Evolutionary conservation across 225 moss, liverwort and hornwort genomes (phyloP).

Genomic region (Physcomitrellopsis africana): DNA sequence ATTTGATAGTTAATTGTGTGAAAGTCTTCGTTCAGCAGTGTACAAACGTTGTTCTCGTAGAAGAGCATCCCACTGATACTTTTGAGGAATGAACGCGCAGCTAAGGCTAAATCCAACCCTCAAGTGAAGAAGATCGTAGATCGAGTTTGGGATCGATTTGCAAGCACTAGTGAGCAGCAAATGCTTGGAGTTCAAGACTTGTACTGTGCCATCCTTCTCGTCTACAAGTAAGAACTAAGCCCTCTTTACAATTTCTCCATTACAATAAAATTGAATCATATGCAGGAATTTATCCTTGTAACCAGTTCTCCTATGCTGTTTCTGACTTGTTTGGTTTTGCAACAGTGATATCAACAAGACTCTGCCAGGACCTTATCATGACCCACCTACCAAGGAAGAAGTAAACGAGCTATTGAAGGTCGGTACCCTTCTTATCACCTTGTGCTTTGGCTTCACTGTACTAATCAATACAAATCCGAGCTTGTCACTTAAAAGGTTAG

Average conservation of each 20-base stretch:
- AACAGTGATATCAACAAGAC: conserved; percentile 91
- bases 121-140: conserved; percentile 40
- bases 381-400: conserved; percentile 83
- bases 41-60: no score
- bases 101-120: conserved; percentile 24
- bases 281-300: not conserved
- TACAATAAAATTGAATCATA: not conserved
- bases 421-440: conserved; percentile 17
- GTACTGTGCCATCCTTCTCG: conserved; percentile 39
- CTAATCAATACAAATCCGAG: no score
- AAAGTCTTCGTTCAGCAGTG: no score
- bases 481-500: no score
- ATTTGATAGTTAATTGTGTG: no score
- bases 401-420: conserved; percentile 71
- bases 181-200: conserved; percentile 37
- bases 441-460: no score
- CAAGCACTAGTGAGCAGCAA: conserved; percentile 31
- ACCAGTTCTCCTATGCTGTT: not conserved
- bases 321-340: not conserved
- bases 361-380: conserved; percentile 76
- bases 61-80: no score
- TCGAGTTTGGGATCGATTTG: conserved; percentile 36
- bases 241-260: no score
- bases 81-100: conserved; percentile 12
- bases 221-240: conserved; percentile 33